A percentile compares a stretch with the other conserved stretches of the same genome.
Evolutionary conservation across 257 asterid genomes (phyloP).

Genomic region (Anisodus acutangulus): DNA sequence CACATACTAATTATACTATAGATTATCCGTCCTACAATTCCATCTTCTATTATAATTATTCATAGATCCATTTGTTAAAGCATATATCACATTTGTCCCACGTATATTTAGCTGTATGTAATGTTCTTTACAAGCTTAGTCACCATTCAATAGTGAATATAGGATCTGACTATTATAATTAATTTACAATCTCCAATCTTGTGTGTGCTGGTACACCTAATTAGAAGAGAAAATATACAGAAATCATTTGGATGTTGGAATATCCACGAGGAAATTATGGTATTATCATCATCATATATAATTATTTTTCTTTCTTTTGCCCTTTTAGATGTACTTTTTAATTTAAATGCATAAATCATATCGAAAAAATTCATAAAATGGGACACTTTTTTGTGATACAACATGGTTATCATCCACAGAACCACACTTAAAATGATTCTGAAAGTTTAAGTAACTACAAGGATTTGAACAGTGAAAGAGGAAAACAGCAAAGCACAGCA

Average conservation of each 20-base stretch:
- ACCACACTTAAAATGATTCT: background rate
- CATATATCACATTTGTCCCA: slow-evolving; percentile 25
- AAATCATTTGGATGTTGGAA: slow-evolving; percentile 5
- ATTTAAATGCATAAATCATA: background rate
- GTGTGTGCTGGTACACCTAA: slow-evolving; percentile 2
- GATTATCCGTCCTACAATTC: background rate
- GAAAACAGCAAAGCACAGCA: background rate
- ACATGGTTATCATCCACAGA: background rate
- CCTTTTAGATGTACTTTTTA: background rate
- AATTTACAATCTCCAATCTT: background rate
- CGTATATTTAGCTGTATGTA: background rate
- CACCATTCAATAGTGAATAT: background rate
- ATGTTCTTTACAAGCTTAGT: background rate
- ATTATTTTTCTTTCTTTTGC: background rate
- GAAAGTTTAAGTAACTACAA: background rate
- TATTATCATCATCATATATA: background rate
- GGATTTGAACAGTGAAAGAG: background rate
- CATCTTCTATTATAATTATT: background rate
- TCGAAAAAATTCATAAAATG: background rate
- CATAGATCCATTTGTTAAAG: slow-evolving; percentile 6
- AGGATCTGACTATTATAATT: background rate
- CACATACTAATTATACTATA: background rate
- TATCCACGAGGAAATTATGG: background rate
- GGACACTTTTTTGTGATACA: background rate
- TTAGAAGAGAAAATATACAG: background rate